These are phyloP conservation scores for Apostasia shenzhenica DNA, from an alignment of 106 monocot genomes.

Conservation along the genomic window DNA sequence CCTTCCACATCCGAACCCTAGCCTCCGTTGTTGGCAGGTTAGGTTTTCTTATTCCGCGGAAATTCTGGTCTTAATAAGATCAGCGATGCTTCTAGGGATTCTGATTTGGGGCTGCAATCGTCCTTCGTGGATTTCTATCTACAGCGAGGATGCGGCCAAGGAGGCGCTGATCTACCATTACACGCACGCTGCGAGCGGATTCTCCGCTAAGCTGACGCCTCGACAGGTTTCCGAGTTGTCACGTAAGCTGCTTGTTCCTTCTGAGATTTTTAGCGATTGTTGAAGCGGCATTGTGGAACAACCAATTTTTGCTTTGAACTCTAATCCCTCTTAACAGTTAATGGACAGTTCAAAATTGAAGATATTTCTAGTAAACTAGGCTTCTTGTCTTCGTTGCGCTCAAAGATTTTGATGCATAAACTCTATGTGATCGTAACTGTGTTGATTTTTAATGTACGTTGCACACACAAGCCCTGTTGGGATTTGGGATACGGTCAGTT, in stretches of 20 bases:
- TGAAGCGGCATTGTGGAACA: too few relatives aligned
- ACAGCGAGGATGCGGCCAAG: constrained; percentile 53
- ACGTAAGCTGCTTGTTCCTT: constrained; percentile 25
- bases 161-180: constrained; percentile 75
- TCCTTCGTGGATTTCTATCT: not conserved
- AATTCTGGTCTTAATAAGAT: not conserved
- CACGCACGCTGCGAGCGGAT: constrained; percentile 60
- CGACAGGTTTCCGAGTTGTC: constrained; percentile 50
- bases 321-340: too few relatives aligned
- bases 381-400: too few relatives aligned
- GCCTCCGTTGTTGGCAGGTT: constrained; percentile 65
- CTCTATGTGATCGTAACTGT: too few relatives aligned
- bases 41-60: not conserved
- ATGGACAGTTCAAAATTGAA: too few relatives aligned
- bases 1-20: constrained; percentile 55
- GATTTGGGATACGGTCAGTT: too few relatives aligned
- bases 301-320: too few relatives aligned
- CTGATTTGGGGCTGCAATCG: not conserved
- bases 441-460: too few relatives aligned
- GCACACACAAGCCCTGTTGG: too few relatives aligned
- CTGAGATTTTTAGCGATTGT: not conserved
- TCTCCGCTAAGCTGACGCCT: constrained; percentile 72
- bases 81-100: constrained; percentile 8
- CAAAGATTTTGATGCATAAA: too few relatives aligned
- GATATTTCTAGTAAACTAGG: too few relatives aligned